Percentiles rank a stretch among this genome's conserved stretches.
Conservation (phyloP, 805 yeast species). For the Cyberlindnera galapagoensis region DNA sequence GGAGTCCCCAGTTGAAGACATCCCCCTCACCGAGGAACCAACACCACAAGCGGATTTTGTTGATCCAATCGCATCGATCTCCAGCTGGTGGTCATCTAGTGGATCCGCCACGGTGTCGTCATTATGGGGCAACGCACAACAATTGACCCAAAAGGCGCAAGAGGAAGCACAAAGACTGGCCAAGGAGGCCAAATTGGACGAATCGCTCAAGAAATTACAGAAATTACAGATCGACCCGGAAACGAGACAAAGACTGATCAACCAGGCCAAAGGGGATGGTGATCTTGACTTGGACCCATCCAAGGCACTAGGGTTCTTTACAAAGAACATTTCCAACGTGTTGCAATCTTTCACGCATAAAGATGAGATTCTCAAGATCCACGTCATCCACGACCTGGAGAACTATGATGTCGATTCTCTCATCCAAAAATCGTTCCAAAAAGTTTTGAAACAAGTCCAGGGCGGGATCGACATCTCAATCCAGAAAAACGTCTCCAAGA, state of each 20-base stretch:
- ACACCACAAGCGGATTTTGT: slow-evolving; percentile 22
- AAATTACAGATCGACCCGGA: slow-evolving; percentile 21
- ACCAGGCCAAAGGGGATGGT: too few species aligned
- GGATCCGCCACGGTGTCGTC: slow-evolving; percentile 62
- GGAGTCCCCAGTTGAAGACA: not conserved
- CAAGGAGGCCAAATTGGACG: slow-evolving; percentile 26
- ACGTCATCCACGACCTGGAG: slow-evolving; percentile 61
- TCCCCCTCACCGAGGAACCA: not conserved
- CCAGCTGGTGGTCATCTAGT: slow-evolving; percentile 70
- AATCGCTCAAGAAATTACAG: slow-evolving; percentile 26
- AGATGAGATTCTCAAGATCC: slow-evolving; percentile 53
- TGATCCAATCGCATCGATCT: slow-evolving; percentile 60
- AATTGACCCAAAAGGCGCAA: slow-evolving; percentile 34
- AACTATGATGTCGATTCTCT: slow-evolving; percentile 44
- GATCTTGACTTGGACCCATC: slow-evolving; percentile 16
- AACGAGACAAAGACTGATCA: slow-evolving; percentile 21
- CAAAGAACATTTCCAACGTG: slow-evolving; percentile 20
- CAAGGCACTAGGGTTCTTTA: slow-evolving; percentile 23
- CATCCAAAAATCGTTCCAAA: slow-evolving; percentile 48
- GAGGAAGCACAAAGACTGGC: slow-evolving; percentile 25
- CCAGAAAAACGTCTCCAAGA: slow-evolving; percentile 24
- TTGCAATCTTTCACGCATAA: slow-evolving; percentile 26
- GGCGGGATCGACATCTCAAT: slow-evolving; percentile 62
- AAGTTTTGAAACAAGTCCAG: slow-evolving; percentile 68
- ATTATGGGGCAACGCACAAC: slow-evolving; percentile 62